phyloP scores from a whole-genome alignment of 768 basidiomycete species.

The Steccherinum ochraceum region DNA sequence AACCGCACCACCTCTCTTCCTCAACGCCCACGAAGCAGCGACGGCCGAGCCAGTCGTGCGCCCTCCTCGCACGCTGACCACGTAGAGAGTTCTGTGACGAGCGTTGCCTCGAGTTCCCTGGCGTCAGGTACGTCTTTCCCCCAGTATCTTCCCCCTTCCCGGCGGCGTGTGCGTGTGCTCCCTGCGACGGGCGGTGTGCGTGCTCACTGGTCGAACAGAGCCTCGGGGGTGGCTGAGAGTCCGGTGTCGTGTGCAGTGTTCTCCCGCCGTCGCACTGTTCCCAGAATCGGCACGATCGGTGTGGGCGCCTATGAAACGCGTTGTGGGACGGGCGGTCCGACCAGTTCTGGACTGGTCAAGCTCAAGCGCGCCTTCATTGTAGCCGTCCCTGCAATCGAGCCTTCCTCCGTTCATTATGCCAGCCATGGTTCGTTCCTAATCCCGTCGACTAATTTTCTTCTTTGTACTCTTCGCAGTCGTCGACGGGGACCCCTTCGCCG shows the following conservation, averaged over 20 bases:
- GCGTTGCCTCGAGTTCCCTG: slow-evolving; percentile 5
- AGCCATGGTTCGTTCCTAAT: neutral
- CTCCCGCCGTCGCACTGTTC: neutral
- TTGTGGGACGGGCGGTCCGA: neutral
- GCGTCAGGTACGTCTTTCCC: slow-evolving; percentile 4
- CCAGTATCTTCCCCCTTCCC: neutral
- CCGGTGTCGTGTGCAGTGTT: neutral
- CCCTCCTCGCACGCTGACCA: neutral
- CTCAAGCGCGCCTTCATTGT: neutral
- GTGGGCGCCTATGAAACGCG: neutral
- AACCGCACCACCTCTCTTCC: slow-evolving; percentile 13
- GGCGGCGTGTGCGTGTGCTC: neutral
- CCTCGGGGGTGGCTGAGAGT: neutral
- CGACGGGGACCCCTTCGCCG: slow-evolving; percentile 21
- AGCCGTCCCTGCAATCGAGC: neutral
- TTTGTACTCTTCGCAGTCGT: neutral
- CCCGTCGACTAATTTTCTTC: neutral
- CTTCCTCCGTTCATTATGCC: neutral
- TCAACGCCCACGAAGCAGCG: slow-evolving; percentile 8
- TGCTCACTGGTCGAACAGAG: neutral
- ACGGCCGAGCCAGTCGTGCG: slow-evolving; percentile 1
- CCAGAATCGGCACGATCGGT: neutral
- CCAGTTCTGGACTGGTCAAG: no score
- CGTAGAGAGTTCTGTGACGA: neutral
- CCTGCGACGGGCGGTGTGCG: neutral